Percentiles rank a stretch among this genome's conserved stretches.
Conservation (phyloP, 2,329 filamentous ascomycete genomes). For the Triangularia verruculosa region DNA sequence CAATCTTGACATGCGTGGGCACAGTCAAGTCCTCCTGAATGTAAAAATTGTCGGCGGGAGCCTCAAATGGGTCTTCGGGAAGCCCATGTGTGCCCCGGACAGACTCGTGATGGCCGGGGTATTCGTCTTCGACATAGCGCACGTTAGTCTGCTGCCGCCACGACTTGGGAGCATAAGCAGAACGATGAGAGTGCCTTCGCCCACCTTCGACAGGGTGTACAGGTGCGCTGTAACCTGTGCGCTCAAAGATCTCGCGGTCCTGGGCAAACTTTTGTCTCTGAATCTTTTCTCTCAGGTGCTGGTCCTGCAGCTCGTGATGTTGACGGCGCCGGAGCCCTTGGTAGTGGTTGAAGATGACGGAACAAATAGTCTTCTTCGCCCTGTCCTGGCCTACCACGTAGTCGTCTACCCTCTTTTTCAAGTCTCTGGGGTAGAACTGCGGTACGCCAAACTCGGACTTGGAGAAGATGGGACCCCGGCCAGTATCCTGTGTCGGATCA, state of each 20-base stretch:
- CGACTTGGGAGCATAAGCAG: slow-evolving; percentile 27
- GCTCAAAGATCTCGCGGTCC: slow-evolving; percentile 57
- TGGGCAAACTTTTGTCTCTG: slow-evolving; percentile 68
- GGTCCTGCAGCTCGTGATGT: slow-evolving; percentile 69
- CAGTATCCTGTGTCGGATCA: slow-evolving; percentile 52
- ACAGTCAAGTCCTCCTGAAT: slow-evolving; percentile 45
- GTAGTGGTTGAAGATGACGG: slow-evolving; percentile 96
- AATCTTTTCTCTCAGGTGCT: slow-evolving; percentile 58
- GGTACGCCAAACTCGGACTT: slow-evolving; percentile 54
- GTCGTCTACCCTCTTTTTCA: slow-evolving; percentile 90
- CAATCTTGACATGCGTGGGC: slow-evolving; percentile 65
- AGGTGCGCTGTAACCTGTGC: slow-evolving; percentile 32
- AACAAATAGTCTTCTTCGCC: slow-evolving; percentile 88
- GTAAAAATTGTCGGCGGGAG: slow-evolving; percentile 42
- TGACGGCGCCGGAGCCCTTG: slow-evolving; percentile 77
- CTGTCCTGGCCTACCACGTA: slow-evolving; percentile 96
- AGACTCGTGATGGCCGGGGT: slow-evolving; percentile 50
- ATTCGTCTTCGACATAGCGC: slow-evolving; percentile 48
- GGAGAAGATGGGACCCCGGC: slow-evolving; percentile 58
- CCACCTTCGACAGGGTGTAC: slow-evolving; percentile 77
- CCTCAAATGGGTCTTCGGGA: slow-evolving; percentile 25
- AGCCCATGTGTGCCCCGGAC: slow-evolving; percentile 42
- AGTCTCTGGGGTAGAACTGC: slow-evolving; percentile 61
- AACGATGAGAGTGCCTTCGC: slow-evolving; percentile 32
- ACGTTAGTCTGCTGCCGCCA: slow-evolving; percentile 34